phyloP scores from a whole-genome alignment of 1,284 basidiomycete genomes.

The Ustilago vetiveriae region DNA sequence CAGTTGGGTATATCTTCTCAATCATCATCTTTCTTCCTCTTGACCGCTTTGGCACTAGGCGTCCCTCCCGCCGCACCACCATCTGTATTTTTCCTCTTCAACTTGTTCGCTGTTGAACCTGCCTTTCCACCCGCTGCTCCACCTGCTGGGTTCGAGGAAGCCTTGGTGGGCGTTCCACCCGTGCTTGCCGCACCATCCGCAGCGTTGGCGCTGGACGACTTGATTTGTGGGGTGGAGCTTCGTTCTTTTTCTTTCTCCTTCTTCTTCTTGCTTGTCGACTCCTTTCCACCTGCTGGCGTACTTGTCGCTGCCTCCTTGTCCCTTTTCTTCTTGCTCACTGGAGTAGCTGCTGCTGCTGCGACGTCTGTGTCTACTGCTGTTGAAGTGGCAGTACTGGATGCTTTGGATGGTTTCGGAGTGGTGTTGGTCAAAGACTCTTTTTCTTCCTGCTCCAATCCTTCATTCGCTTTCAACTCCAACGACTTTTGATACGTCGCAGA shows the following conservation, averaged over 20 bases:
- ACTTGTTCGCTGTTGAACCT: conserved; percentile 20
- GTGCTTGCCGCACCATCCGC: neutral
- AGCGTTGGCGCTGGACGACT: conserved; percentile 8
- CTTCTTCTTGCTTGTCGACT: neutral
- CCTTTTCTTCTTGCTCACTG: conserved; percentile 21
- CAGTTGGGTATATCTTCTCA: neutral
- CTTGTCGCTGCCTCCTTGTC: conserved; percentile 8
- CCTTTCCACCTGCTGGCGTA: neutral
- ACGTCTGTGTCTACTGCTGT: neutral
- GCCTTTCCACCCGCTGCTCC: neutral
- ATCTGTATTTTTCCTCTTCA: conserved; percentile 42
- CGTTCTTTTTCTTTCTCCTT: conserved; percentile 21
- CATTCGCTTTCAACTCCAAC: conserved; percentile 59
- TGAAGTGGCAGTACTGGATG: no score
- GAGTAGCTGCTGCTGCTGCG: neutral
- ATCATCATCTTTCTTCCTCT: conserved; percentile 50
- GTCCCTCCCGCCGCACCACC: conserved; percentile 4
- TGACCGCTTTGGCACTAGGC: conserved; percentile 20
- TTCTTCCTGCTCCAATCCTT: conserved; percentile 27
- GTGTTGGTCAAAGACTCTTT: conserved; percentile 1
- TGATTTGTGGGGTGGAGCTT: conserved; percentile 17
- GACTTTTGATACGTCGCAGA: conserved; percentile 60
- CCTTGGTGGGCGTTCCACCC: conserved; percentile 11
- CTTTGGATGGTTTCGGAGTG: conserved; percentile 18
- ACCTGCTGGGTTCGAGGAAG: neutral